Evolutionary conservation across 2,329 filamentous ascomycete genomes (phyloP).

Genomic region (Pestalotiopsis sp.): DNA sequence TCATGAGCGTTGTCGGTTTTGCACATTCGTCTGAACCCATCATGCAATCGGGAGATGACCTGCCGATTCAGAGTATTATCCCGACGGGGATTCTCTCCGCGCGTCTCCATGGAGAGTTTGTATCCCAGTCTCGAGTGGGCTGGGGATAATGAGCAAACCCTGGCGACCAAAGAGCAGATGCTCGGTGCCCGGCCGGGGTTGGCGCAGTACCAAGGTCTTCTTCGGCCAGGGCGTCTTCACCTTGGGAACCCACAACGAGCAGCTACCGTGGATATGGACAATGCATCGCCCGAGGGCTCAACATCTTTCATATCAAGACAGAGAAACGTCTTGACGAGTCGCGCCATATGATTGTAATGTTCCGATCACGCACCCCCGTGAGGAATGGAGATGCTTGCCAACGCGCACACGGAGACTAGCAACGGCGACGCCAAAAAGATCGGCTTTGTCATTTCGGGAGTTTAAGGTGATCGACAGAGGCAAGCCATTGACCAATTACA

Average conservation of each 20-base stretch:
- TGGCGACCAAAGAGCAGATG: not conserved
- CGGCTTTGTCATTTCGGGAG: constrained; percentile 3
- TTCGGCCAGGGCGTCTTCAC: not conserved
- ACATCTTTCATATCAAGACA: not conserved
- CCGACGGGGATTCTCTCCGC: constrained; percentile 11
- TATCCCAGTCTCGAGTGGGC: constrained; percentile 5
- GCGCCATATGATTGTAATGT: too few species aligned
- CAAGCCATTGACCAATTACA: constrained; percentile 35
- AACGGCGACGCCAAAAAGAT: constrained; percentile 1
- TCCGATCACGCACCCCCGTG: not conserved
- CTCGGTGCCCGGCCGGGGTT: not conserved
- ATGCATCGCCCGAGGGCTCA: not conserved
- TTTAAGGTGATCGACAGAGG: constrained; percentile 24
- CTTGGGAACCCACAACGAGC: not conserved
- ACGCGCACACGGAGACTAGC: not conserved
- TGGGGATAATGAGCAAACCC: not conserved
- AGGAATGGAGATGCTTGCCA: not conserved
- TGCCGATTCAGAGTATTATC: constrained; percentile 15
- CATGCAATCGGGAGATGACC: constrained; percentile 14
- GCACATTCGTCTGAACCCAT: constrained; percentile 4
- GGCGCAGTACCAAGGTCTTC: not conserved
- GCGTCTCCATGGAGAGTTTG: constrained; percentile 10
- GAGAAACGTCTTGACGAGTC: not conserved
- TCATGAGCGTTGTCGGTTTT: constrained; percentile 3
- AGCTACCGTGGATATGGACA: not conserved